These are phyloP conservation scores for Penicillium soppii DNA, from an alignment of 495 filamentous ascomycete species.

Conservation along the genomic window DNA sequence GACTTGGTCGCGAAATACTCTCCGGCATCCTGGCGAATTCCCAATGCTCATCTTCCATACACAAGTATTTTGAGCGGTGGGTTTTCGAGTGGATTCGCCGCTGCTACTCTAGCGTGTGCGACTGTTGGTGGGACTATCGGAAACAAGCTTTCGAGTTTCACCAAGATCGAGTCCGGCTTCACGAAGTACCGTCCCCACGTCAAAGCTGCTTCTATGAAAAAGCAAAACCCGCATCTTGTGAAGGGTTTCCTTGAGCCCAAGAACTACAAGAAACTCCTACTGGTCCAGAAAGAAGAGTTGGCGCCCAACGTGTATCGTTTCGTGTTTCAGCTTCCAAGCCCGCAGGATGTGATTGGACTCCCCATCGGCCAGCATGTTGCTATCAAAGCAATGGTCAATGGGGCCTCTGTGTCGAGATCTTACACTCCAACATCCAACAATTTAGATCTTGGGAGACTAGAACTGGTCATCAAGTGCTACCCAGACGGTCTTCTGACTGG, in stretches of 20 bases:
- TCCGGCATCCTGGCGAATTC: background rate
- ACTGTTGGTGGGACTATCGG: constrained; percentile 15
- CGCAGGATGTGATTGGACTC: constrained; percentile 41
- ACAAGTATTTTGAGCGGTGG: constrained; percentile 10
- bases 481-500: constrained; percentile 44
- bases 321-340: constrained; percentile 44
- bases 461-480: constrained; percentile 50
- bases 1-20: background rate
- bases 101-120: constrained; percentile 22
- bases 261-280: constrained; percentile 42
- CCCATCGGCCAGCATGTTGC: constrained; percentile 54
- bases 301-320: constrained; percentile 47
- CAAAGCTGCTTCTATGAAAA: constrained; percentile 20
- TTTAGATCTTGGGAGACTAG: constrained; percentile 39
- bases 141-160: constrained; percentile 20
- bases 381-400: constrained; percentile 44
- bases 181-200: constrained; percentile 35
- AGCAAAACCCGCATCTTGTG: constrained; percentile 27
- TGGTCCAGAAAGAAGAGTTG: constrained; percentile 39
- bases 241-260: constrained; percentile 44
- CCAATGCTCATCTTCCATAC: background rate
- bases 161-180: constrained; percentile 31
- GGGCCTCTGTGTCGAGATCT: constrained; percentile 38
- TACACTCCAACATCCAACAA: constrained; percentile 53
- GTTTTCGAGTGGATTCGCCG: constrained; percentile 26